Evolutionary conservation across 2,329 filamentous ascomycete genomes (phyloP), one percentile per base, ranked within the genome.

Genomic region (Aspergillus calidoustus): DNA sequence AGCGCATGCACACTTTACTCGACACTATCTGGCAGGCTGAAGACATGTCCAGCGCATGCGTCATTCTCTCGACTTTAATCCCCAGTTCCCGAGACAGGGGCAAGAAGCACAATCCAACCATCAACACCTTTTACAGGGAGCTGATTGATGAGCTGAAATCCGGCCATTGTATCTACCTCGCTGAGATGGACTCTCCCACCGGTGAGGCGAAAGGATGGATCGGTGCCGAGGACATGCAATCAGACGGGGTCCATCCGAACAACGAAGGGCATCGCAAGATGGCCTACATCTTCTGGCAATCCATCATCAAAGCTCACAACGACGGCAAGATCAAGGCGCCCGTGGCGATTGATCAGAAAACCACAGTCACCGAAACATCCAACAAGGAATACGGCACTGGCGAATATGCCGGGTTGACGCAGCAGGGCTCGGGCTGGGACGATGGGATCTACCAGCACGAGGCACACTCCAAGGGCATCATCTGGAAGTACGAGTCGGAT

Each of bases 381-480:
- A 63, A 70, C 8, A 74, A 72, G 60, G n/a, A 47, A 2, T 46
- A 22, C 3, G 72, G 68, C 3, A 53, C 57, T 44, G 71, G 72
- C 2, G 49, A 65, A 1, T 58, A 66, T 25, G 66, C 65, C 1
- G 72, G 69, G 19, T 38, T 65, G 8, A 75, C 72, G 3, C 74
- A 76, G 50, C 55, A 47, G 4, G 72, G 73, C 11, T 68, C 63
- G 31, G 73, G 74, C 13, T 22, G 63, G 13, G 67, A 75, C 11
- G 72, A 77, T 58, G 69, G 70, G 7, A 68, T 64, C 1, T 77
- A 77, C 54, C 25, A 60, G 13, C 74, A 76, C 58, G 58, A 60
- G 3, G 64, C 48, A 5, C 50, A 59, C 3, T 11, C 28, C 13
- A 54, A 15, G 48, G 59, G 49, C 4, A n/a, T 15, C 22, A 31